These are phyloP conservation scores for Tylopilus sp. DNA, from an alignment of 768 basidiomycete genomes.

Conservation along the genomic window DNA sequence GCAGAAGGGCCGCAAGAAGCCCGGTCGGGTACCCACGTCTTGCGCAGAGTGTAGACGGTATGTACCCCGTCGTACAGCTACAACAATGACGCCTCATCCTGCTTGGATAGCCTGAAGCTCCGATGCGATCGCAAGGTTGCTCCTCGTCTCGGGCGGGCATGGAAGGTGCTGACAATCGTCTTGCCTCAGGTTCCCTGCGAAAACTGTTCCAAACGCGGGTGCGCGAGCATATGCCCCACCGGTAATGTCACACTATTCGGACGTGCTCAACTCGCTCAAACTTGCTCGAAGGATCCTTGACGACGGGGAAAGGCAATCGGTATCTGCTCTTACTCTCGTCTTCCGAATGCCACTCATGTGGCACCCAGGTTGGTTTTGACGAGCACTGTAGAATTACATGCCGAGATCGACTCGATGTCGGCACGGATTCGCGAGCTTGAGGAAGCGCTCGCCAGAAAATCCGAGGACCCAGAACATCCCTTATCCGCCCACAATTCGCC, in stretches of 20 bases:
- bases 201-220: conserved; percentile 73
- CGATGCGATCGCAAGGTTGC: conserved; percentile 62
- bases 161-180: neutral
- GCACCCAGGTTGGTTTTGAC: conserved; percentile 53
- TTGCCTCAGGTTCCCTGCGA: conserved; percentile 64
- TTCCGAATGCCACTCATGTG: neutral
- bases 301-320: conserved; percentile 61
- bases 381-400: conserved; percentile 69
- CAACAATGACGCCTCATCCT: neutral
- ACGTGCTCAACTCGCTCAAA: neutral
- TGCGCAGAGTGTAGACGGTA: conserved; percentile 41
- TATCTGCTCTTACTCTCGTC: conserved; percentile 12
- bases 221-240: conserved; percentile 73
- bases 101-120: conserved; percentile 53
- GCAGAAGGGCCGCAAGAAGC: conserved; percentile 41
- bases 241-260: conserved; percentile 37
- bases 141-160: neutral
- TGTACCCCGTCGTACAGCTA: conserved; percentile 2
- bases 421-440: conserved; percentile 62
- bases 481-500: conserved; percentile 30
- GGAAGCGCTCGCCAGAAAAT: conserved; percentile 47
- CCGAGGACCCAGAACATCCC: conserved; percentile 49
- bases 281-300: conserved; percentile 42
- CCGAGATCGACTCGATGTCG: conserved; percentile 53
- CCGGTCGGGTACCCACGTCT: conserved; percentile 45